Evolutionary conservation across 192 early-diverging fungal genomes (phyloP), one percentile per base, ranked within the genome.

Genomic region (Backusella psychrophila): DNA sequence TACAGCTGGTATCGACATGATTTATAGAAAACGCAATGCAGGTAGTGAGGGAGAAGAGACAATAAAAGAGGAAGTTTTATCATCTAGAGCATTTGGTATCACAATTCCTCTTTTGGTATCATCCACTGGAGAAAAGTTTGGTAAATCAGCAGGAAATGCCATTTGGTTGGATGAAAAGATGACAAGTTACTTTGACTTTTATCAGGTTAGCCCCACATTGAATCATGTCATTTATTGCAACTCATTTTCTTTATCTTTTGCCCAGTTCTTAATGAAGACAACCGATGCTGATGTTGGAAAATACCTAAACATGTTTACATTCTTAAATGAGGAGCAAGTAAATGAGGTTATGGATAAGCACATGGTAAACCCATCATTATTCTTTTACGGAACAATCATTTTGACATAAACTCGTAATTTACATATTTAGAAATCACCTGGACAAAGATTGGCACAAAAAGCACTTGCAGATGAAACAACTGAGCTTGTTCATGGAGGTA

Each of bases 61-160:
- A 2, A 34, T 26, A 9, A 74, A 80, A 8, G 74, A 79, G 17
- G 80, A 82, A n/a, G 76, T 83, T 33, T 19, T 71, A 41, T 26
- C 41, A 31, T 44, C 39, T 11, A 78, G 52, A 4, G 94, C 93
- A 0, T 95, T 87, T 85, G 97, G 96, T 29, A 72, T 99, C 23
- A 97, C 96, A 0, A 90, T 97, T 42, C 95, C 94, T 17, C 82
- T 99, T 63, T 81, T 99, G 29, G 92, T 95, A 1, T 96, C 94
- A 0, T 84, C 95, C 1, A 90, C 89, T 1, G 97, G 97, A 7
- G 96, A 97, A 74, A 99, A 99, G 82, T 99, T 99, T 90, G 97
- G 97, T 23, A 99, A 99, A 82, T 94, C 93, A 38, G 96, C 94
- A 21, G 97, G 97, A 35, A 99, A 99, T 80, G 96, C 96, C 2